These are phyloP conservation scores for Chenopodium album DNA, from an alignment of 148 eudicot species.

Conservation along the genomic window DNA sequence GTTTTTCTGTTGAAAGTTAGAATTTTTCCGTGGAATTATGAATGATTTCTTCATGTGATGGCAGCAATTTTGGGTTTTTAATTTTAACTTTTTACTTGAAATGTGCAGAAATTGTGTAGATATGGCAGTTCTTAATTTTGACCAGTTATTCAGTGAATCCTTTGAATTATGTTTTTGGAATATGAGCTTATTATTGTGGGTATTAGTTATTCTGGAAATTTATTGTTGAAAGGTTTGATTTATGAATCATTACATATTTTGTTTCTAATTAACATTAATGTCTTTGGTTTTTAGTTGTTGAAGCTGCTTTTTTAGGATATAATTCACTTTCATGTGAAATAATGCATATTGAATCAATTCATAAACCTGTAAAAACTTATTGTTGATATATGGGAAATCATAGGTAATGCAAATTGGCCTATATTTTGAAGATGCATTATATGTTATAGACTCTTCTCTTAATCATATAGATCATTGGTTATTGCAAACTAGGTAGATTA, in stretches of 20 bases:
- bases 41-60: neutral
- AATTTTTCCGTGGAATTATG: neutral
- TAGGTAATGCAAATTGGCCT: neutral
- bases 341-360: neutral
- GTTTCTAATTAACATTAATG: neutral
- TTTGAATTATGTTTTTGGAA: neutral
- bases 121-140: neutral
- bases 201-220: no score
- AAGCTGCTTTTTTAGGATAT: neutral
- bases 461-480: neutral
- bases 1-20: neutral
- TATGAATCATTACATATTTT: neutral
- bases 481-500: no score
- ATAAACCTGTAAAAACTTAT: neutral
- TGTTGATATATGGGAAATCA: neutral
- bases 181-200: no score
- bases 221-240: neutral
- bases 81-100: neutral
- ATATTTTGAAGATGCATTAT: neutral
- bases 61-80: constrained; percentile 1
- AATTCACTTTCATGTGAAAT: neutral
- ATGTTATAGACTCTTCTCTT: neutral
- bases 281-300: neutral
- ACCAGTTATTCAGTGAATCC: neutral
- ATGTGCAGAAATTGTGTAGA: neutral